Base-by-base conservation (phyloP, 805 yeast genomes). In the Tanozyma kutaoensis region DNA sequence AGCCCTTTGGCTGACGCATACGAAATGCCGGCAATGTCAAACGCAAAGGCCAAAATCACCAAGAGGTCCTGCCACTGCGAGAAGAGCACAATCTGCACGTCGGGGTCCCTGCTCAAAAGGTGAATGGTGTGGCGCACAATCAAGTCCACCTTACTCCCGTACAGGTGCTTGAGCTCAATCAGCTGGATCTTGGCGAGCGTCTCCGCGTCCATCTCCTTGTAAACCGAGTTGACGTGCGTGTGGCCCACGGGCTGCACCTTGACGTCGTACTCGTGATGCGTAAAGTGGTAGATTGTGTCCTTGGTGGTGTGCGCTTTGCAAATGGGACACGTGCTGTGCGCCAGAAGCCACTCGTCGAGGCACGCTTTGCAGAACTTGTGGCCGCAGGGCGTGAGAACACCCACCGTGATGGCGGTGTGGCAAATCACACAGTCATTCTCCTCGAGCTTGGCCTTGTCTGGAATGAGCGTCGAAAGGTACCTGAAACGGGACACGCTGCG, bases 361-460 rank as follows among this genome's bases (percentile, higher is more conserved):
- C 98, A 91, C 1, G 69, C 79, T 31, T 71, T 68, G 46, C 98
- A 91, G 45, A 78, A 91, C 38, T 73, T 74, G 50, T 91, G 98
- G 0, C 97, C 97, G 62, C 98, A 91, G 8, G 72, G 72, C 0
- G 94, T 77, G 30, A 91, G 56, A 0, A 91, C 66, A 0, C 98
- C 98, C 22, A 72, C 59, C 3, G 68, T 58, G 26, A 85, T 81
- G 2, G 67, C 46, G 4, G 73, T 64, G 13, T 78, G 69, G 46
- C 98, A 91, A 33, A 91, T 86, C 18, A 75, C 66, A 49, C 98
- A 91, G 19, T 32, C 29, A n/a, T 12, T 12, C 27, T 29, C 12
- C 30, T 22, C 18, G 27, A 31, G 16, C 25, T 24, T 20, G 27
- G 16, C 9, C 12, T 24, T 22, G 15, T 25, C 17, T 13, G 28